phyloP scores from a whole-genome alignment of 805 yeast genomes.

The Isabelozyma gotoi region DNA sequence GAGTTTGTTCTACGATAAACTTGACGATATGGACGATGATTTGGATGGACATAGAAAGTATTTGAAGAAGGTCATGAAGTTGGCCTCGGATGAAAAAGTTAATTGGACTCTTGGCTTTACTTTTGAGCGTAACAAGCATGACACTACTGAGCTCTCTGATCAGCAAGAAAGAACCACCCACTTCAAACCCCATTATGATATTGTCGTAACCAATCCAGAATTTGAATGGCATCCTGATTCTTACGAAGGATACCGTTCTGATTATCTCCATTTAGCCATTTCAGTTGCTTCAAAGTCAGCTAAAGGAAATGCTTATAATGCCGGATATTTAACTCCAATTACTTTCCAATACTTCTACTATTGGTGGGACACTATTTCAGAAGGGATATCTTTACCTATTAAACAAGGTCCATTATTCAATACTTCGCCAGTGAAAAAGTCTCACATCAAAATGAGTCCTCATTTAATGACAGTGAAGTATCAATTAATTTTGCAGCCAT shows the following conservation, averaged over 20 bases:
- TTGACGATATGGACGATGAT: conserved; percentile 15
- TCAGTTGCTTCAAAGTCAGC: conserved; percentile 34
- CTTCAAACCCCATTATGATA: conserved; percentile 63
- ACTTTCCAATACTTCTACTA: conserved; percentile 36
- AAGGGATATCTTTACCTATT: conserved; percentile 33
- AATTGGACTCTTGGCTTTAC: conserved; percentile 75
- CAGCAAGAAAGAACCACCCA: conserved; percentile 44
- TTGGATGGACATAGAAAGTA: conserved; percentile 31
- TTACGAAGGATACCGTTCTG: conserved; percentile 75
- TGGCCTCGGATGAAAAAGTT: conserved; percentile 60
- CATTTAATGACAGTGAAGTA: conserved; percentile 43
- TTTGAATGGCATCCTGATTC: conserved; percentile 66
- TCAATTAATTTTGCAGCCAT: conserved; percentile 39
- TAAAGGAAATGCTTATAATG: conserved; percentile 30
- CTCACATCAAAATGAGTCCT: conserved; percentile 35
- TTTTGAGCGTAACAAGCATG: conserved; percentile 61
- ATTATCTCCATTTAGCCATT: conserved; percentile 63
- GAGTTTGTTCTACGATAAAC: conserved; percentile 33
- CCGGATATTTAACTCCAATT: conserved; percentile 39
- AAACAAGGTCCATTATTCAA: conserved; percentile 34
- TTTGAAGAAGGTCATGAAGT: conserved; percentile 49
- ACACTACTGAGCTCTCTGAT: conserved; percentile 29
- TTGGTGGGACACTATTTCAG: conserved; percentile 43
- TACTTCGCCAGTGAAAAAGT: conserved; percentile 12
- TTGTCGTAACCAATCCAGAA: conserved; percentile 62